Evolutionary conservation across 164 flowering plant genomes (phyloP).

Genomic region (Pachysandra terminalis): DNA sequence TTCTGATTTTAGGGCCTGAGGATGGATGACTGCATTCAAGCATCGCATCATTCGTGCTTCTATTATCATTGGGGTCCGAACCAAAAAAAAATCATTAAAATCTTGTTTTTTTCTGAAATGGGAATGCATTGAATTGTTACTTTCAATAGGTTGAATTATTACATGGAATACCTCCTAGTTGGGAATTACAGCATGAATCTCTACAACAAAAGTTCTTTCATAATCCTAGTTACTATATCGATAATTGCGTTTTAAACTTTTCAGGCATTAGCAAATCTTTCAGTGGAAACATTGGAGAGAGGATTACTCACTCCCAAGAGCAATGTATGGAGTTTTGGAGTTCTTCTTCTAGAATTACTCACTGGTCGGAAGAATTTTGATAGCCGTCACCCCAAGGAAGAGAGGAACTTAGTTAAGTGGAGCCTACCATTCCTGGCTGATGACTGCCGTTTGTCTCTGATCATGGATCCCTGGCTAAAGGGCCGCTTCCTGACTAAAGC

Average conservation of each 20-base stretch:
- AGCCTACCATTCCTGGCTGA: constrained; percentile 78
- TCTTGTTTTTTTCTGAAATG: too few species aligned
- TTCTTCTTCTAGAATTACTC: constrained; percentile 82
- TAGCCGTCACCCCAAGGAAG: constrained; percentile 69
- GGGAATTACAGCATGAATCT: background rate
- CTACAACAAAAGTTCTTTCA: background rate
- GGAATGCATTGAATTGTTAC: too few species aligned
- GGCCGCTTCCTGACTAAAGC: constrained; percentile 81
- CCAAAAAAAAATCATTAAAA: too few species aligned
- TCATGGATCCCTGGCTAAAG: constrained; percentile 92
- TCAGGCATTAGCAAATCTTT: constrained; percentile 71
- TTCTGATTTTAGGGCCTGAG: background rate
- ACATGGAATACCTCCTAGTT: background rate
- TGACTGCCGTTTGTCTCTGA: constrained; percentile 69
- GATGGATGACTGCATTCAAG: too few species aligned
- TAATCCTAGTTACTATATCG: background rate
- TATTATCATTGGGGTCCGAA: too few species aligned
- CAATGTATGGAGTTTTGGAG: constrained; percentile 93
- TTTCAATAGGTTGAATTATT: background rate
- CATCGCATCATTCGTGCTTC: too few species aligned
- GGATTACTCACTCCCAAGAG: constrained; percentile 94
- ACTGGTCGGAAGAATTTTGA: constrained; percentile 87
- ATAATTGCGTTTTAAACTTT: background rate
- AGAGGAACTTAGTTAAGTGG: constrained; percentile 87
- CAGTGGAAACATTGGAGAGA: constrained; percentile 81